Conservation (phyloP, 2,329 filamentous ascomycete genomes). For the Curvularia sp. region DNA sequence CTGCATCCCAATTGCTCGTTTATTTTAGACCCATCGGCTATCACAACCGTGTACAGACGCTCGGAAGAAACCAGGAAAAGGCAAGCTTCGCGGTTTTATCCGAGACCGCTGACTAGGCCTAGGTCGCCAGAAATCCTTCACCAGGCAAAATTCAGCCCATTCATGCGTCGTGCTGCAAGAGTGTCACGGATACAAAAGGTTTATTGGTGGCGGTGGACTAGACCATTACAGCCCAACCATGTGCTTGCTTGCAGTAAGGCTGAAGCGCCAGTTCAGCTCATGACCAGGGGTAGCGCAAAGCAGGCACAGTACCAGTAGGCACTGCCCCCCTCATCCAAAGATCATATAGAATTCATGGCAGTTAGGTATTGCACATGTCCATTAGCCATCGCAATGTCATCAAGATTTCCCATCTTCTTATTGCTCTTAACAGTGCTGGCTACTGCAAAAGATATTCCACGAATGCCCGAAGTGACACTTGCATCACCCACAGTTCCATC, state of each 20-base stretch:
- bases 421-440: neutral
- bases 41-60: neutral
- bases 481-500: neutral
- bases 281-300: constrained; percentile 13
- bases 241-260: constrained; percentile 10
- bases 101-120: neutral
- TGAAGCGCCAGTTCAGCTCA: constrained; percentile 14
- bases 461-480: neutral
- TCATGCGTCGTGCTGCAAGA: neutral
- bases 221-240: constrained; percentile 7
- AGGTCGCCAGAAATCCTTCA: neutral
- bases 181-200: neutral
- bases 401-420: neutral
- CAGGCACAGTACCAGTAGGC: constrained; percentile 4
- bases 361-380: neutral
- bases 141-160: neutral
- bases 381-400: neutral
- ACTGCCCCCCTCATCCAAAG: neutral
- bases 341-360: neutral
- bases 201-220: constrained; percentile 17
- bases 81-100: neutral
- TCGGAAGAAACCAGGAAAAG: neutral
- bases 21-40: neutral
- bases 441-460: constrained; percentile 5
- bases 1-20: too few species aligned